Conservation (phyloP, 2,329 filamentous ascomycete species). For the Lachnellula occidentalis region DNA sequence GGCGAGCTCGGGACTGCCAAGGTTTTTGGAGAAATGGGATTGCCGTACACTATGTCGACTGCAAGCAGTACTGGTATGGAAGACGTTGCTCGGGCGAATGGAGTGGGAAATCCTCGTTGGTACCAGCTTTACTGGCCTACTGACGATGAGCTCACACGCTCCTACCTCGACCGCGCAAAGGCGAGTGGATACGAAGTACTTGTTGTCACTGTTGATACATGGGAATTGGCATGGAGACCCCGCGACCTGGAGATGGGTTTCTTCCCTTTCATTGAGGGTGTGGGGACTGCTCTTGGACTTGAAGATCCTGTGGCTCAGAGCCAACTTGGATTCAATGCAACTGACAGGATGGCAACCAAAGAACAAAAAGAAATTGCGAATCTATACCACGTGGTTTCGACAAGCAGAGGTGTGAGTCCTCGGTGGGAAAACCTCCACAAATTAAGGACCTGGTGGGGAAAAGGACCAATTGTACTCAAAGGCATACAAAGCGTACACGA, state of each 20-base stretch:
- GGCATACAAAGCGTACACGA: constrained; percentile 45
- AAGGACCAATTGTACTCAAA: constrained; percentile 50
- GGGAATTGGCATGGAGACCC: constrained; percentile 61
- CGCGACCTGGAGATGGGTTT: constrained; percentile 59
- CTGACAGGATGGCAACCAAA: too few species aligned
- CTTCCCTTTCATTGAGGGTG: constrained; percentile 45
- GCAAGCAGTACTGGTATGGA: constrained; percentile 57
- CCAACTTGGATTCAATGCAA: too few species aligned
- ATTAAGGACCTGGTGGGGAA: too few species aligned
- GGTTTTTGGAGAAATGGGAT: constrained; percentile 50
- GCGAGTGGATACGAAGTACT: constrained; percentile 56
- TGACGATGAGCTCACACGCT: too few species aligned
- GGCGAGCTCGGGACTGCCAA: constrained; percentile 56
- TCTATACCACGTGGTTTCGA: too few species aligned
- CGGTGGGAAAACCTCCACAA: too few species aligned
- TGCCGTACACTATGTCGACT: constrained; percentile 64
- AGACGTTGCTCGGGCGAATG: constrained; percentile 54
- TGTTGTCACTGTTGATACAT: constrained; percentile 67
- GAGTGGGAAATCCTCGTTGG: constrained; percentile 44
- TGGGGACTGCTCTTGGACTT: too few species aligned
- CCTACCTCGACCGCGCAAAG: constrained; percentile 29
- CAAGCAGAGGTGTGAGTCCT: too few species aligned
- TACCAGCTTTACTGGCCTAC: too few species aligned
- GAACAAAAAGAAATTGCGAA: too few species aligned
- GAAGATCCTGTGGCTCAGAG: too few species aligned